Evolutionary conservation across 2,329 filamentous ascomycete species (phyloP).

Genomic region (Diaporthe vexans): DNA sequence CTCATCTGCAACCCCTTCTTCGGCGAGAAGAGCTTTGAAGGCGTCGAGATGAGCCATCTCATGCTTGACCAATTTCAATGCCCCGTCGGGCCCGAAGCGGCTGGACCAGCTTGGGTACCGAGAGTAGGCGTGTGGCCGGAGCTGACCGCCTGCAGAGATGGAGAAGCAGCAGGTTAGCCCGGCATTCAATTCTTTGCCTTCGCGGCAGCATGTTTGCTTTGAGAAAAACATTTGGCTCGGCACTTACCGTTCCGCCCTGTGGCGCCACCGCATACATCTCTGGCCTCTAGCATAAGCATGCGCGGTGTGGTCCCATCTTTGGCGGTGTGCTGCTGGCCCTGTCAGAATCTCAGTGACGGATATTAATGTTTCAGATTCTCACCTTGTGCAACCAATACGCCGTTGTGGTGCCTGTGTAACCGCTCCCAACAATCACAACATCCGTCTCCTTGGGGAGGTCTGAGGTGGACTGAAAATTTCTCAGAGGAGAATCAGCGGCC

Average conservation of each 20-base stretch:
- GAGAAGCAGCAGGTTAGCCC: background rate
- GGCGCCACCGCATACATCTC: conserved; percentile 44
- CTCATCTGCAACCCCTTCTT: conserved; percentile 48
- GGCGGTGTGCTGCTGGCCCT: conserved; percentile 39
- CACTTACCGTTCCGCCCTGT: conserved; percentile 47
- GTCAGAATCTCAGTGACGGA: background rate
- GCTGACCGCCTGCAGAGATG: conserved; percentile 41
- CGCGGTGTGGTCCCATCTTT: conserved; percentile 40
- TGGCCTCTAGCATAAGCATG: conserved; percentile 43
- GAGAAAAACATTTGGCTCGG: background rate
- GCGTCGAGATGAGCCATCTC: conserved; percentile 48
- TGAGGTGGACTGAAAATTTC: conserved; percentile 38
- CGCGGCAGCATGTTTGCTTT: background rate
- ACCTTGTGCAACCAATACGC: conserved; percentile 49
- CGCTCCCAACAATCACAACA: conserved; percentile 46
- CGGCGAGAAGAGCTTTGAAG: conserved; percentile 37
- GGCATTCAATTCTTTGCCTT: background rate
- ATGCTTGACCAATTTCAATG: conserved; percentile 48
- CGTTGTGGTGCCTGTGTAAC: conserved; percentile 46
- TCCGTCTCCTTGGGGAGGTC: conserved; percentile 42
- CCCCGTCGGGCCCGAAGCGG: conserved; percentile 48
- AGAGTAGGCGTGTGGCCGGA: conserved; percentile 48
- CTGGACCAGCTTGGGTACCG: conserved; percentile 49
- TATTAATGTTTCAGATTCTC: background rate
- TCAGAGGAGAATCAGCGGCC: conserved; percentile 39